phyloP scores from a whole-genome alignment of 1,139 yeast species.

The Candida albicans region DNA sequence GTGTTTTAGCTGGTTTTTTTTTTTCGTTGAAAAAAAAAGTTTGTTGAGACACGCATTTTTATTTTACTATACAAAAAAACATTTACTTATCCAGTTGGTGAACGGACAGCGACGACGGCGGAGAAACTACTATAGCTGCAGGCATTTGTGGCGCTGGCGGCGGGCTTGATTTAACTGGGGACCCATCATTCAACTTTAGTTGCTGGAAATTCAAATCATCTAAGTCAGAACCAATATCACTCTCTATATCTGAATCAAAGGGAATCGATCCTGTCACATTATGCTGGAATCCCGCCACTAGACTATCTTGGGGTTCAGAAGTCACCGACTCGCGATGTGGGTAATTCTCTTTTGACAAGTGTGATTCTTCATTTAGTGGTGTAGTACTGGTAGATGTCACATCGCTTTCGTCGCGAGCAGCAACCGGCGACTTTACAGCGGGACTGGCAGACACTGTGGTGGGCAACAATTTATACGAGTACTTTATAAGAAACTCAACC shows the following conservation, averaged over 20 bases:
- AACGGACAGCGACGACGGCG: neutral
- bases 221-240: constrained; percentile 17
- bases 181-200: constrained; percentile 9
- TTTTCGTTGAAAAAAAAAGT: neutral
- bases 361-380: constrained; percentile 12
- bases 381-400: constrained; percentile 21
- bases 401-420: constrained; percentile 10
- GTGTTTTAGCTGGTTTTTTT: neutral
- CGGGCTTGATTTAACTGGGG: constrained; percentile 6
- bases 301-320: constrained; percentile 10
- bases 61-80: too few relatives aligned
- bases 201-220: constrained; percentile 15
- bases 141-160: neutral
- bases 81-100: neutral
- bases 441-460: constrained; percentile 10
- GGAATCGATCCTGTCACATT: constrained; percentile 21
- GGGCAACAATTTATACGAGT: constrained; percentile 76
- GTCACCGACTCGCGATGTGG: constrained; percentile 10
- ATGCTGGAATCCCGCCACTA: constrained; percentile 33
- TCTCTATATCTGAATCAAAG: constrained; percentile 31
- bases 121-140: neutral
- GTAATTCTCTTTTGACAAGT: constrained; percentile 1
- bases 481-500: constrained; percentile 85
- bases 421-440: neutral
- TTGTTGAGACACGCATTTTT: too few relatives aligned